phyloP scores from a whole-genome alignment of 1,139 yeast species.

The Meyerozyma elateridarum region DNA sequence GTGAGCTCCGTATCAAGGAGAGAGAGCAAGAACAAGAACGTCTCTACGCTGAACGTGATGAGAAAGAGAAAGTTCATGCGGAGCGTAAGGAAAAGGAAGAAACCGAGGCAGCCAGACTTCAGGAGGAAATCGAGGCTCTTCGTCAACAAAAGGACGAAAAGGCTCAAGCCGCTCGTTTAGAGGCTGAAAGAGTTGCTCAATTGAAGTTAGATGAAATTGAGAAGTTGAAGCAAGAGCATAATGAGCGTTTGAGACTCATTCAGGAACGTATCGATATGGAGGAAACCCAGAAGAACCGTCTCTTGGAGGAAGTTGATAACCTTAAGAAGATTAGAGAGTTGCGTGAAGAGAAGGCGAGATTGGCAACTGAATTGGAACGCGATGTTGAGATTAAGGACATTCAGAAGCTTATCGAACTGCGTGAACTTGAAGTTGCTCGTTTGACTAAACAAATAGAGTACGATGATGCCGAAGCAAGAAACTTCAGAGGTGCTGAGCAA shows the following conservation, averaged over 20 bases:
- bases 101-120: conserved; percentile 21
- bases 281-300: conserved; percentile 31
- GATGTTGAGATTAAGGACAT: conserved; percentile 25
- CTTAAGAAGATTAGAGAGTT: conserved; percentile 34
- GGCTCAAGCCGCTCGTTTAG: conserved; percentile 24
- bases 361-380: conserved; percentile 24
- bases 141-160: conserved; percentile 20
- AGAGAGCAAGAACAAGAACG: conserved; percentile 21
- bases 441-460: conserved; percentile 32
- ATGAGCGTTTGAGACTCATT: conserved; percentile 25
- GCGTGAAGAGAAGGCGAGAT: conserved; percentile 35
- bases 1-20: conserved; percentile 6
- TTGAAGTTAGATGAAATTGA: conserved; percentile 31
- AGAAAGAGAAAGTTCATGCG: conserved; percentile 16
- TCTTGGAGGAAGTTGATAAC: conserved; percentile 35
- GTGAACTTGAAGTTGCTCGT: conserved; percentile 33
- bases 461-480: conserved; percentile 22
- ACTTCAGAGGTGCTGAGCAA: neutral
- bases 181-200: conserved; percentile 32
- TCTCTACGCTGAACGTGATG: conserved; percentile 22
- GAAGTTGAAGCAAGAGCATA: conserved; percentile 31
- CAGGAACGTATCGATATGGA: conserved; percentile 31
- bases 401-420: conserved; percentile 30
- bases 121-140: conserved; percentile 29
- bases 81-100: conserved; percentile 10